These are phyloP conservation scores for Candida arabinofermentans DNA, from an alignment of 805 yeast genomes.

Conservation along the genomic window DNA sequence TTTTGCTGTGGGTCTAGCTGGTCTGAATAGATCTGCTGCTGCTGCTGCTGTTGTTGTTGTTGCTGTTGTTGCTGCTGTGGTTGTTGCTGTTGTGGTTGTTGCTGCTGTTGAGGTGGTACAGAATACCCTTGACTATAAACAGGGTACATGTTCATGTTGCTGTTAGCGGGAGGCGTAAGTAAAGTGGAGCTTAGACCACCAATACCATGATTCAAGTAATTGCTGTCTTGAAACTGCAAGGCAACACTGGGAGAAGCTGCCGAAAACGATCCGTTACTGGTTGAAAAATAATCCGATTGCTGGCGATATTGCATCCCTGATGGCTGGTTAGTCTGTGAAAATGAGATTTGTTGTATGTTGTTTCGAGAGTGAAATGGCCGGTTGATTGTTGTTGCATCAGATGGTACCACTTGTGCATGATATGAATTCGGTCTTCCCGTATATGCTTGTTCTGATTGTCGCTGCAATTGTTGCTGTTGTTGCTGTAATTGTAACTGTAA, in stretches of 20 bases:
- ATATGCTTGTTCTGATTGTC: background rate
- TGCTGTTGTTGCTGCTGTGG: constrained; percentile 1
- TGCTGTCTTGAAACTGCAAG: background rate
- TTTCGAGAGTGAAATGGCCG: background rate
- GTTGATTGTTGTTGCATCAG: background rate
- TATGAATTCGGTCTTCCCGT: background rate
- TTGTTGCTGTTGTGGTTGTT: constrained; percentile 1
- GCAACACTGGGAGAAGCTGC: background rate
- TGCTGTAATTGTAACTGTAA: background rate
- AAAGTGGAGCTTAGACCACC: background rate
- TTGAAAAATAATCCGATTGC: background rate
- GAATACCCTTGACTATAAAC: too few species aligned
- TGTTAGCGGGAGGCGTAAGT: background rate
- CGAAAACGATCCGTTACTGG: background rate
- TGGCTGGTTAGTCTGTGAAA: background rate
- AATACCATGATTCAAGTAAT: background rate
- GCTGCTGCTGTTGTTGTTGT: background rate
- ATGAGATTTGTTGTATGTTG: background rate
- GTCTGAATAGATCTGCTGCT: too few species aligned
- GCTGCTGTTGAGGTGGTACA: background rate
- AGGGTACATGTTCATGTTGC: background rate
- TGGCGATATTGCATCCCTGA: background rate
- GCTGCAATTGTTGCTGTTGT: background rate
- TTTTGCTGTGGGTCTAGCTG: too few species aligned
- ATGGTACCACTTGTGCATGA: background rate